Evolutionary conservation across 2,329 filamentous ascomycete species (phyloP), one percentile per base, ranked within the genome.

Genomic region (Zymoseptoria pseudotritici): DNA sequence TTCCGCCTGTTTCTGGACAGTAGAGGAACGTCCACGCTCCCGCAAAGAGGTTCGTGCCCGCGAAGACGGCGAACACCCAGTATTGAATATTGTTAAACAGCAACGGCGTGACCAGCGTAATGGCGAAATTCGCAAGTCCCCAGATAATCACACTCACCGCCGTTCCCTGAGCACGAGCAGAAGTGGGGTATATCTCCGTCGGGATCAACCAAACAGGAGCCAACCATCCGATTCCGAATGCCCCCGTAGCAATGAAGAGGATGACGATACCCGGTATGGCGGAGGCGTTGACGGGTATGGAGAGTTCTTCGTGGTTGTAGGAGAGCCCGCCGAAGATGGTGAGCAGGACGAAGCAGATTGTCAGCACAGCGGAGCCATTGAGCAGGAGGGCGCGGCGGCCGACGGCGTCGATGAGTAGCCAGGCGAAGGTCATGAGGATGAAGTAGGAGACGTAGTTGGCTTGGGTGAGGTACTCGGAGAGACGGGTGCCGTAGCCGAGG

Each of bases 391-490:
- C 78, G 21, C 82, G 78, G 2, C 82, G 78, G 8, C 83, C 82
- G 2, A 83, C 70, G 1, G 78, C 79, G 64, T 83, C 82, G 61
- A 86, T 83, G 9, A 82, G 74, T 19, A 84, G 70, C 83, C 83
- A 86, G 4, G 83, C 82, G 9, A 83, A 70, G 0, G 82, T 85
- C 83, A 86, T 86, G 64, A 84, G 78, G 54, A 81, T 63, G 67
- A 85, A 82, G 70, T 86, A 86, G 19, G 79, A 83, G 50, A 83
- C 72, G 71, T 85, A 86, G 71, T 86, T 86, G 26, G 77, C 82
- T 53, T 84, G 77, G 0, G 83, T 86, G 13, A 85, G 72, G 61
- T 79, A 81, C 69, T 86, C 83, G 1, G 83, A 79, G 17, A 72
- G 73, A 3, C 72, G 72, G 42, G 80, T 77, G 19, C 71, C 69